Conservation (phyloP, 257 asterid genomes). For the Ehretia macrophylla region DNA sequence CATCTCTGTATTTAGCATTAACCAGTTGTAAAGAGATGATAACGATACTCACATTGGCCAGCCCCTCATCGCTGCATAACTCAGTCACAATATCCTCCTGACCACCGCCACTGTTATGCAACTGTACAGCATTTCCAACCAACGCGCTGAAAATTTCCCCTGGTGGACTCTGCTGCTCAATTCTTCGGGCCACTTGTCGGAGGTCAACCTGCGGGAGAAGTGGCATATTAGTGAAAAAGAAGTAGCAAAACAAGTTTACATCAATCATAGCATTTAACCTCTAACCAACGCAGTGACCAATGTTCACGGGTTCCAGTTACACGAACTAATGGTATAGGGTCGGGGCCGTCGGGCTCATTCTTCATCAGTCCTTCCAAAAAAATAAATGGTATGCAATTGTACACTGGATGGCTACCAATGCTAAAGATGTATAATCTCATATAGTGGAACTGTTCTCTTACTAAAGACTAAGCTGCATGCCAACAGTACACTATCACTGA, state of each 20-base stretch:
- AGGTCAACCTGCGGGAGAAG: slow-evolving; percentile 28
- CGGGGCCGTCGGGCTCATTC: too few relatives aligned
- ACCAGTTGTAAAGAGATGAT: neutral
- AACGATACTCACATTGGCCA: slow-evolving; percentile 34
- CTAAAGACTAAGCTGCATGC: too few relatives aligned
- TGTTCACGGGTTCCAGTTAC: too few relatives aligned
- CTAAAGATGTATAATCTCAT: too few relatives aligned
- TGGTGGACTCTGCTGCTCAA: slow-evolving; percentile 36
- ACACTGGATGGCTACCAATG: too few relatives aligned
- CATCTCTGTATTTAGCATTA: neutral
- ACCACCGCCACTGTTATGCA: slow-evolving; percentile 22
- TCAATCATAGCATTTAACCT: neutral
- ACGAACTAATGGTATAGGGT: too few relatives aligned
- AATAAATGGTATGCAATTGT: too few relatives aligned
- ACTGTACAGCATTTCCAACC: slow-evolving; percentile 33
- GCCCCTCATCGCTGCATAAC: slow-evolving; percentile 39
- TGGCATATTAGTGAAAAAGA: neutral
- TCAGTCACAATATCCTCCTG: slow-evolving; percentile 30
- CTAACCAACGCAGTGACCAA: neutral
- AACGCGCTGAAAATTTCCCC: slow-evolving; percentile 41
- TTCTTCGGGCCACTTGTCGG: slow-evolving; percentile 40
- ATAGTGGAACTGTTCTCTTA: too few relatives aligned
- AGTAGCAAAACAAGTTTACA: neutral
- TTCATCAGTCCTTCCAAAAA: too few relatives aligned
- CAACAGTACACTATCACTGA: too few relatives aligned